Evolutionary conservation across 2,329 filamentous ascomycete genomes (phyloP), one percentile per base, ranked within the genome.

Genomic region (Camptophora hylomeconis): DNA sequence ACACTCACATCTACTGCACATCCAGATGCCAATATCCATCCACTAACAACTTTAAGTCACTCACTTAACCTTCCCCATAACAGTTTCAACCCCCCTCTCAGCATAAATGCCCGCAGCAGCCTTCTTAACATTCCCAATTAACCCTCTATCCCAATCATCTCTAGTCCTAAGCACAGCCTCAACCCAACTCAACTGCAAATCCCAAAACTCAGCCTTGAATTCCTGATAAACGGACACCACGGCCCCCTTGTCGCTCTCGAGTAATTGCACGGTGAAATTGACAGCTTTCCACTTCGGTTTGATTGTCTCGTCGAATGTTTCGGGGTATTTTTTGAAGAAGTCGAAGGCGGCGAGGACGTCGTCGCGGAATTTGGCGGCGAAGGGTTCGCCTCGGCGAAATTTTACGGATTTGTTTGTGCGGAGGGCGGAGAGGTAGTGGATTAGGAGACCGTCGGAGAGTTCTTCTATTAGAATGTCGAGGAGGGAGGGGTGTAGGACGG

Each of bases 281-380:
- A 92, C 83, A 11, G 84, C 82, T 31, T 84, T 72, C 89, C 89
- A 98, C 42, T 86, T 89, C 50, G 81, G 69, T 60, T 87, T 93
- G 54, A 98, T 83, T 17, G 69, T 67, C 26, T 67, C 65, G 36
- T 80, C 73, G 30, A 80, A 80, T 5, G 68, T 66, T 44, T 76
- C 79, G 1, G 75, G 69, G 45, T 80, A 72, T 30, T 42, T 41
- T 28, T 42, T 43, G 58, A 95, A 94, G 57, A 89, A 92, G 36
- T 79, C 79, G 49, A 95, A 95, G 1, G 83, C 83, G 0, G 82
- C 82, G 25, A 83, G 68, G 30, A 98, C 74, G 51, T 98, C 89
- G 56, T 92, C 82, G 57, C 83, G 84, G 59, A 95, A 78, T 59
- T 93, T 92, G 40, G 92, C 83, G 33, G 79, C 77, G 60, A 86